These are phyloP conservation scores for Pichia rugopelliculosa DNA, from an alignment of 805 yeast species.

Conservation along the genomic window DNA sequence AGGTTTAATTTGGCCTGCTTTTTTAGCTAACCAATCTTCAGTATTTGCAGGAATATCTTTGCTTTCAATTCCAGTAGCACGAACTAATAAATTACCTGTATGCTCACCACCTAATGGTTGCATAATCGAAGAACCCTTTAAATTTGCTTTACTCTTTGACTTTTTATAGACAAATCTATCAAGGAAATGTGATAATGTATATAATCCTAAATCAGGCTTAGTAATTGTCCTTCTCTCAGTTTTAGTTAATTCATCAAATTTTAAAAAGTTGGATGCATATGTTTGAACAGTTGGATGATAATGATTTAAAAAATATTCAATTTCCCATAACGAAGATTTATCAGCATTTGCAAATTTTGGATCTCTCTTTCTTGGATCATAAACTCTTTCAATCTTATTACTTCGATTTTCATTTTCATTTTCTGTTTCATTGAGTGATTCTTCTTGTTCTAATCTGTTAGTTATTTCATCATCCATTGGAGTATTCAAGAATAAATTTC, in stretches of 20 bases:
- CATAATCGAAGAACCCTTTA: conserved; percentile 92
- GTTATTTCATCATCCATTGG: conserved; percentile 44
- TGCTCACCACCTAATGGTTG: conserved; percentile 91
- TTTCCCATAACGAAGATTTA: conserved; percentile 80
- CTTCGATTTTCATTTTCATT: conserved; percentile 15
- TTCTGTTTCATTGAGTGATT: conserved; percentile 26
- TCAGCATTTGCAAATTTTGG: conserved; percentile 89
- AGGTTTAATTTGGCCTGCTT: conserved; percentile 61
- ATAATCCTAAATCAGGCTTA: conserved; percentile 88
- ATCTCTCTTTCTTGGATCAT: conserved; percentile 86
- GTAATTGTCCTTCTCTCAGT: conserved; percentile 25
- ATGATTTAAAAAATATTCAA: conserved; percentile 63
- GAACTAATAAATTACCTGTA: conserved; percentile 61
- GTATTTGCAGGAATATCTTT: conserved; percentile 64
- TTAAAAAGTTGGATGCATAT: conserved; percentile 62
- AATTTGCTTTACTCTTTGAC: conserved; percentile 65
- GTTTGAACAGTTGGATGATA: conserved; percentile 88
- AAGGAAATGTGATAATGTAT: conserved; percentile 81
- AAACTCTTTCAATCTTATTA: conserved; percentile 25
- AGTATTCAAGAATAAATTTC: conserved; percentile 51
- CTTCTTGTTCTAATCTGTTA: conserved; percentile 36
- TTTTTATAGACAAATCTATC: conserved; percentile 94
- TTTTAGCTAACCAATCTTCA: conserved; percentile 71
- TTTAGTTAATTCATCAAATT: conserved; percentile 29
- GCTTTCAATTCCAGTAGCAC: conserved; percentile 38